Conservation (phyloP, 768 basidiomycete genomes). For the Boletus sp. region DNA sequence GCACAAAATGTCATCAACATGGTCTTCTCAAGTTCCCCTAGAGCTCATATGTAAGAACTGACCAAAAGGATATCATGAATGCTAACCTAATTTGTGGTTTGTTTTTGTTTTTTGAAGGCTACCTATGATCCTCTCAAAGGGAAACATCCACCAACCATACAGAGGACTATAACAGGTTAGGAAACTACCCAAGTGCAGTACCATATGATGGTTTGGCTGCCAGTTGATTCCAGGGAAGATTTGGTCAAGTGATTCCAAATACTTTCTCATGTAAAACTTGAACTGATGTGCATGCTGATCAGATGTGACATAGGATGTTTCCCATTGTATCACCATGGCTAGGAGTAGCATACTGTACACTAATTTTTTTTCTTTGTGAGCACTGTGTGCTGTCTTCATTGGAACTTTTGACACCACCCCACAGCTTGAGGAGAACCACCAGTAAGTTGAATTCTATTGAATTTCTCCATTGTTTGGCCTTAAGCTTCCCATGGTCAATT, state of each 20-base stretch:
- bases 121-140: conserved; percentile 31
- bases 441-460: no score
- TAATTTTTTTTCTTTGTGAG: conserved; percentile 9
- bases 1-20: conserved; percentile 6
- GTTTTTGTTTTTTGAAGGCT: conserved; percentile 19
- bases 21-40: conserved; percentile 4
- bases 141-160: conserved; percentile 37
- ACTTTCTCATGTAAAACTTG: conserved; percentile 28
- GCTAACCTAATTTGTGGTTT: background rate
- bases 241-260: conserved; percentile 19
- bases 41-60: no score
- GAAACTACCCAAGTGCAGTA: conserved; percentile 30
- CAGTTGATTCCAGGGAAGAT: conserved; percentile 19
- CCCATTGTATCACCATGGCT: conserved; percentile 28
- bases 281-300: conserved; percentile 1
- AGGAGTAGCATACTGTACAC: conserved; percentile 31
- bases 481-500: no score
- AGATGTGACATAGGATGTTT: conserved; percentile 20
- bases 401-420: conserved; percentile 16
- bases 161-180: conserved; percentile 31
- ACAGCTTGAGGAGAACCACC: no score
- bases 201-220: conserved; percentile 32
- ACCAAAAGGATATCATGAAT: no score
- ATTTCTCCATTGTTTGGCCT: no score
- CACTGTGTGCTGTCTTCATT: background rate